Base-by-base conservation (phyloP, 495 filamentous ascomycete genomes). In the Xylaria palmicola region DNA sequence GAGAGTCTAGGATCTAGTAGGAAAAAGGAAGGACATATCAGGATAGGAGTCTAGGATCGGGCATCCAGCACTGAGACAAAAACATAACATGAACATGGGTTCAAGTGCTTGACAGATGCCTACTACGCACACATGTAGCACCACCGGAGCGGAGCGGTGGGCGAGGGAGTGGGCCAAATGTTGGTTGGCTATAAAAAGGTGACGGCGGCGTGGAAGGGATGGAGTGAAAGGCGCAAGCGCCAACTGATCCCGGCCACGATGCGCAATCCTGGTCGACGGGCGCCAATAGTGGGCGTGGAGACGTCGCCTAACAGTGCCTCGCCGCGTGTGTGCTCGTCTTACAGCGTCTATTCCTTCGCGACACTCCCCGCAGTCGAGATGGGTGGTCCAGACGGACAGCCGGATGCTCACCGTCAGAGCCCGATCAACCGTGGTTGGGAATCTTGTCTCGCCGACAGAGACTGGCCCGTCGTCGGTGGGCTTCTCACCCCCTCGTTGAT, bases 171-270 rank as follows among this genome's bases (percentile, higher is more conserved):
- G 62, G 62, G 45, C 32, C 57, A 44, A 34, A 26, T 39, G 47
- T 59, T 72, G 70, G 70, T 68, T 72, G 68, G 68, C 70, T 72
- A 72, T 72, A 65, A 70, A 70, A 70, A 65, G 62, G 63, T 52
- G 56, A 66, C 59, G 43, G 61, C 55, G 56, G 52, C 65, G 63
- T 59, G 61, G 59, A 63, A 61, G 65, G 52, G 63, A 69, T 60
- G 62, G 53, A 59, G 30, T 62, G 52, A 64, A 71, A 59, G 64
- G 67, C 65, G 65, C 70, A 70, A 70, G 70, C 70, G 70, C 70
- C 70, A 43, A 64, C 59, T 36, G 52, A 68, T 30, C 70, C 70
- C 41, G 69, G 68, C 39, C 44, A 37, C 29, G 44, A 56, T 66
- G 59, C 51, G 60, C 62, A 44, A 68, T 62, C 67, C 70, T 60